Percentiles rank a stretch among this genome's conserved stretches.
phyloP scores from a whole-genome alignment of 2,329 filamentous ascomycete species.

The Cladobotryum protrusum region DNA sequence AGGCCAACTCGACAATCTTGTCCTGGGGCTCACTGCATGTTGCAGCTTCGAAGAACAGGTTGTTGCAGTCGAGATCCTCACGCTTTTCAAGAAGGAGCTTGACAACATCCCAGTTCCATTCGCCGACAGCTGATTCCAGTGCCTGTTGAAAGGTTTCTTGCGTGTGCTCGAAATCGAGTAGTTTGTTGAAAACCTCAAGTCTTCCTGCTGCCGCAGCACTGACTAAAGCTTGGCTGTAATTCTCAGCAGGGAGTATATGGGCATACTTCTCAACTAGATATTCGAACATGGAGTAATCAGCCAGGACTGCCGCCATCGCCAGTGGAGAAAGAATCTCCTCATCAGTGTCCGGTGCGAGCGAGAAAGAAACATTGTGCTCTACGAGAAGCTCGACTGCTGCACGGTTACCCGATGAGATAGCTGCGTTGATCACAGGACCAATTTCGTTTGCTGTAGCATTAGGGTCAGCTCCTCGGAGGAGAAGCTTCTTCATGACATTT shows the following conservation, averaged over 20 bases:
- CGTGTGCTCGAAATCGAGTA: conserved; percentile 27
- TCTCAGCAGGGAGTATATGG: conserved; percentile 30
- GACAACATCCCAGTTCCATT: conserved; percentile 34
- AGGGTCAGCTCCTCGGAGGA: conserved; percentile 30
- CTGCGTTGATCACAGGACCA: conserved; percentile 33
- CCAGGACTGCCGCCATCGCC: conserved; percentile 31
- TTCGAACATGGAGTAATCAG: conserved; percentile 35
- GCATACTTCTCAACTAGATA: conserved; percentile 35
- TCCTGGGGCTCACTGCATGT: conserved; percentile 26
- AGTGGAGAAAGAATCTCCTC: conserved; percentile 25
- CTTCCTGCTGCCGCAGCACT: conserved; percentile 33
- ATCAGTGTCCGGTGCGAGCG: neutral
- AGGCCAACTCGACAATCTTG: conserved; percentile 29
- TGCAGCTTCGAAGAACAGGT: conserved; percentile 27
- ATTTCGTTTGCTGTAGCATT: conserved; percentile 25
- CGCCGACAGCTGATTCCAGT: conserved; percentile 25
- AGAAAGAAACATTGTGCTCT: conserved; percentile 29
- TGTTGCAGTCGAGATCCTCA: conserved; percentile 28
- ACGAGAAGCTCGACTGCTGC: conserved; percentile 36
- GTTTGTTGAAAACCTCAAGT: conserved; percentile 33
- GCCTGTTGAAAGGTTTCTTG: conserved; percentile 27
- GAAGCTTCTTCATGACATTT: conserved; percentile 34
- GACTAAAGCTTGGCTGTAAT: conserved; percentile 34
- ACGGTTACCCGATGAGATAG: conserved; percentile 35
- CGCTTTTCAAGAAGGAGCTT: conserved; percentile 28